Evolutionary conservation across 2,329 filamentous ascomycete genomes (phyloP).

Genomic region (Juglanconis juglandina): DNA sequence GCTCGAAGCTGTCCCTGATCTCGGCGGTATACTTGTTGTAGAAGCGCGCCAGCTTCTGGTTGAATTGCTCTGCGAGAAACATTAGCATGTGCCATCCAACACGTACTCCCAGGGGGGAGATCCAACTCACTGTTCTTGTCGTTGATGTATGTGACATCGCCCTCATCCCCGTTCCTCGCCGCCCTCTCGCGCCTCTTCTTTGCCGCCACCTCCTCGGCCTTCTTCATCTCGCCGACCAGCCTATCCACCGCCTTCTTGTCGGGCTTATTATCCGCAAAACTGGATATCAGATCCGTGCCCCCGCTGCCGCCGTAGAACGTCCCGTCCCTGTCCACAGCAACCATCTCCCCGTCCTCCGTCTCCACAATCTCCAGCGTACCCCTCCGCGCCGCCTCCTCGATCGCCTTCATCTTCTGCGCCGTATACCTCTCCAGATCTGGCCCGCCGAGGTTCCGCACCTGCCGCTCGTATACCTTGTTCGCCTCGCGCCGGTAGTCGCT

Average conservation of each 20-base stretch:
- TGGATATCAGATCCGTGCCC: constrained; percentile 76
- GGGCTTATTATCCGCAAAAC: constrained; percentile 81
- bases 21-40: constrained; percentile 99
- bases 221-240: constrained; percentile 78
- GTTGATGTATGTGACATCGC: constrained; percentile 97
- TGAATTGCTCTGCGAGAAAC: constrained; percentile 76
- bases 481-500: constrained; percentile 84
- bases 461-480: constrained; percentile 89
- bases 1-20: constrained; percentile 95
- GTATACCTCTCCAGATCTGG: constrained; percentile 83
- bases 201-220: constrained; percentile 80
- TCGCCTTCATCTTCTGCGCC: constrained; percentile 76
- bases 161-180: constrained; percentile 75
- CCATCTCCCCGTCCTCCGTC: constrained; percentile 89
- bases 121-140: constrained; percentile 70
- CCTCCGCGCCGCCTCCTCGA: constrained; percentile 78
- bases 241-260: constrained; percentile 83
- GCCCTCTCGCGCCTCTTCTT: constrained; percentile 83
- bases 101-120: background rate
- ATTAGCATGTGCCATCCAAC: background rate
- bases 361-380: constrained; percentile 92
- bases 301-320: constrained; percentile 88
- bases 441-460: constrained; percentile 70
- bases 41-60: constrained; percentile 91
- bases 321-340: constrained; percentile 88